A percentile compares a stretch with the other conserved stretches of the same genome.
These are phyloP conservation scores for Gigaspora rosea DNA, from an alignment of 192 early-diverging fungal species.

Conservation along the genomic window DNA sequence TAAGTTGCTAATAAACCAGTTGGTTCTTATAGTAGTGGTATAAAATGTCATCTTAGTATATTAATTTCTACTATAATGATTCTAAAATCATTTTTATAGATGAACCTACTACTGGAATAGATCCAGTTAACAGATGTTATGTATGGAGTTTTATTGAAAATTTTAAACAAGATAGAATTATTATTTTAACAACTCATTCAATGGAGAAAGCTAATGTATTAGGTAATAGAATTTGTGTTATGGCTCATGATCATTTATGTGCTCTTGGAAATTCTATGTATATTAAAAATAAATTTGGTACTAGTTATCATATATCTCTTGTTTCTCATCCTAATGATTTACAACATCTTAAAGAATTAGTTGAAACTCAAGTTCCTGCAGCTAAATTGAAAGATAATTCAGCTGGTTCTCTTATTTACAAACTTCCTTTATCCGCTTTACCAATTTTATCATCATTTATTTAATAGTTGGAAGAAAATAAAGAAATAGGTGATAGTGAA, in stretches of 20 bases:
- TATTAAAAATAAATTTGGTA: slow-evolving; percentile 73
- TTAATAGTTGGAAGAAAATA: slow-evolving; percentile 56
- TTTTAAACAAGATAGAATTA: slow-evolving; percentile 72
- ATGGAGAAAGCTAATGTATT: slow-evolving; percentile 73
- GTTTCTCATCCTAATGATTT: slow-evolving; percentile 53
- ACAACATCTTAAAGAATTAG: slow-evolving; percentile 48
- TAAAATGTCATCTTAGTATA: slow-evolving; percentile 73
- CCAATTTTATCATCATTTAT: slow-evolving; percentile 53
- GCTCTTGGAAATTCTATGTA: slow-evolving; percentile 65
- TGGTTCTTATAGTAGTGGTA: slow-evolving; percentile 72
- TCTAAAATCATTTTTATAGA: slow-evolving; percentile 69
- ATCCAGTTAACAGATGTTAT: slow-evolving; percentile 76
- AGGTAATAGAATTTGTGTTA: slow-evolving; percentile 65
- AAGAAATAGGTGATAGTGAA: slow-evolving; percentile 1
- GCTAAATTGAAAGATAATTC: slow-evolving; percentile 69
- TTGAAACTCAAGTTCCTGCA: slow-evolving; percentile 49
- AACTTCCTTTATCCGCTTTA: slow-evolving; percentile 57
- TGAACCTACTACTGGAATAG: slow-evolving; percentile 70
- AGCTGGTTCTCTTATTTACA: slow-evolving; percentile 66
- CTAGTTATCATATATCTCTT: slow-evolving; percentile 69
- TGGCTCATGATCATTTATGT: slow-evolving; percentile 62
- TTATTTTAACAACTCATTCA: slow-evolving; percentile 71
- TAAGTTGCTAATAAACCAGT: slow-evolving; percentile 65
- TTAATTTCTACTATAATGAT: slow-evolving; percentile 71
- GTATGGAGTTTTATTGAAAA: slow-evolving; percentile 80